Evolutionary conservation across 2,329 filamentous ascomycete species (phyloP).

Genomic region (Cladosporium sp.): DNA sequence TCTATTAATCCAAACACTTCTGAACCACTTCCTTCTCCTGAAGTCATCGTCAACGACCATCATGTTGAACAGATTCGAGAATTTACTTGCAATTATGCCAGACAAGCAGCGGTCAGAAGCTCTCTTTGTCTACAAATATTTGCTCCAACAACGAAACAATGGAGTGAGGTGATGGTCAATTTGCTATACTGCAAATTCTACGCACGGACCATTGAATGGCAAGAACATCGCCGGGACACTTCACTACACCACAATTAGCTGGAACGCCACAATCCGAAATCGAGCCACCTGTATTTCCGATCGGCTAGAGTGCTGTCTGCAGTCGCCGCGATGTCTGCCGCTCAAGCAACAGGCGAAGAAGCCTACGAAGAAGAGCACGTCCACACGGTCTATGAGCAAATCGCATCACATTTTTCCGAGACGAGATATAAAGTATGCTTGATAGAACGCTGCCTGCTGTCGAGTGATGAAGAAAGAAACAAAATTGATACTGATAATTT

Average conservation of each 20-base stretch:
- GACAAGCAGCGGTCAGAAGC: neutral
- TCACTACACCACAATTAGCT: too few relatives aligned
- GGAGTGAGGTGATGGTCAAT: neutral
- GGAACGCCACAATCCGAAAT: too few relatives aligned
- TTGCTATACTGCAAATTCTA: neutral
- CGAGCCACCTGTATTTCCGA: too few relatives aligned
- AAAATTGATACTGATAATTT: neutral
- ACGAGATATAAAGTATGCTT: conserved; percentile 63
- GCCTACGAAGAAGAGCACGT: conserved; percentile 81
- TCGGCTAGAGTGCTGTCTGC: too few relatives aligned
- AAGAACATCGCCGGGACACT: too few relatives aligned
- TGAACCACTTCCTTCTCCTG: neutral
- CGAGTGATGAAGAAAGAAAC: too few relatives aligned
- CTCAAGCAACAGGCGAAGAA: neutral
- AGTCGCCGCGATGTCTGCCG: neutral
- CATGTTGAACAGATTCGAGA: neutral
- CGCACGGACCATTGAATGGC: neutral
- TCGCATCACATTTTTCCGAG: conserved; percentile 77
- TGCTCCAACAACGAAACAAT: neutral
- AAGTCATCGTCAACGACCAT: neutral
- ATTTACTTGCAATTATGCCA: too few relatives aligned
- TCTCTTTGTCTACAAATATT: neutral
- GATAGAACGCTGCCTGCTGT: too few relatives aligned
- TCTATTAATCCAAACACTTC: neutral
- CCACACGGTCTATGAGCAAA: conserved; percentile 84